Evolutionary conservation across 305 asterid genomes (phyloP).

Genomic region (Fraxinus nigra): DNA sequence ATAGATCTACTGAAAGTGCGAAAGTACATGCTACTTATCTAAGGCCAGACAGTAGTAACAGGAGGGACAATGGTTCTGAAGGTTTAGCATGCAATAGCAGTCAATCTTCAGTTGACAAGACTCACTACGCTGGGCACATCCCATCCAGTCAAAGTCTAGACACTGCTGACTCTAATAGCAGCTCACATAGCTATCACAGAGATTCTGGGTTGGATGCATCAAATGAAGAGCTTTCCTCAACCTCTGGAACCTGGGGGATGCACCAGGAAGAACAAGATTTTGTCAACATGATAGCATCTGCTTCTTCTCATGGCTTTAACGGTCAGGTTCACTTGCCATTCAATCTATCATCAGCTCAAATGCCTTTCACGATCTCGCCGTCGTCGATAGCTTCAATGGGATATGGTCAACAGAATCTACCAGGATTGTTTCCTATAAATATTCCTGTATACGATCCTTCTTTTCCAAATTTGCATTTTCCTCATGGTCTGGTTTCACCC

Average conservation of each 20-base stretch:
- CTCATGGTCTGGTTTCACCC: constrained; percentile 61
- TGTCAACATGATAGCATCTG: constrained; percentile 85
- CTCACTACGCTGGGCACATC: constrained; percentile 39
- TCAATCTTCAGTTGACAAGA: constrained; percentile 47
- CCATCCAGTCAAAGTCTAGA: constrained; percentile 54
- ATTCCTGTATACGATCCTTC: constrained; percentile 64
- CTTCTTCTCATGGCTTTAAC: constrained; percentile 72
- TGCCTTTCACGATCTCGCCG: constrained; percentile 74
- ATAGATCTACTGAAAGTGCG: constrained; percentile 45
- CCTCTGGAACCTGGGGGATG: constrained; percentile 55
- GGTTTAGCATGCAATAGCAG: constrained; percentile 48
- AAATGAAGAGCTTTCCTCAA: constrained; percentile 58
- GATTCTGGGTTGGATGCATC: constrained; percentile 48
- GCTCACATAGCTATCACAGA: constrained; percentile 44
- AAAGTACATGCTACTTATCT: constrained; percentile 38
- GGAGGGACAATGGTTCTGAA: constrained; percentile 54
- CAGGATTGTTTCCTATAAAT: constrained; percentile 67
- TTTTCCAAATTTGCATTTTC: constrained; percentile 61
- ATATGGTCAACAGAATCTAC: constrained; percentile 60
- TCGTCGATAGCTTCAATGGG: constrained; percentile 79
- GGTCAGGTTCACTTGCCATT: constrained; percentile 68
- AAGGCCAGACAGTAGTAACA: constrained; percentile 39
- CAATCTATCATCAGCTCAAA: constrained; percentile 58
- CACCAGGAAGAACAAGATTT: constrained; percentile 84
- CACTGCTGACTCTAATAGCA: constrained; percentile 48